Conservation (phyloP, 1,139 yeast genomes). For the Blastobotrys arbuscula region DNA sequence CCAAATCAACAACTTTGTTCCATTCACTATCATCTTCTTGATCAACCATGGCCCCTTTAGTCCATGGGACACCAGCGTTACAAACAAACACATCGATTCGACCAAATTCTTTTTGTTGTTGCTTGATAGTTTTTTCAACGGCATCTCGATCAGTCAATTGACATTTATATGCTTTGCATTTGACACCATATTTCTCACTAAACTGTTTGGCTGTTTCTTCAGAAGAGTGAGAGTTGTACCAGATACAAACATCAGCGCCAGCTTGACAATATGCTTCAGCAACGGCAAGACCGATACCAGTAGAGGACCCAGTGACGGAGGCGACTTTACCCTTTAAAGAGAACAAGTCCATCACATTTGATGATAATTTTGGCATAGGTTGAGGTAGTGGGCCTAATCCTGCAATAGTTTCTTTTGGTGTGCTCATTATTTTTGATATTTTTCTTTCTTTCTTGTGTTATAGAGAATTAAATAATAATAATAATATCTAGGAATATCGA, state of each 20-base stretch:
- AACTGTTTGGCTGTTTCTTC: constrained; percentile 55
- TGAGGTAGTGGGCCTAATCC: constrained; percentile 35
- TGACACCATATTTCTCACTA: constrained; percentile 57
- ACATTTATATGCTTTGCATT: constrained; percentile 66
- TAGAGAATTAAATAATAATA: background rate
- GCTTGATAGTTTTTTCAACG: constrained; percentile 52
- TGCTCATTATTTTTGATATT: background rate
- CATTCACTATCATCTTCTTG: constrained; percentile 53
- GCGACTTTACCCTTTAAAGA: constrained; percentile 76
- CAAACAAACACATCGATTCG: constrained; percentile 81
- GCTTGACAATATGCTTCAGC: constrained; percentile 88
- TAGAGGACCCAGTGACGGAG: constrained; percentile 80
- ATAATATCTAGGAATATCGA: background rate
- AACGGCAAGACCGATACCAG: constrained; percentile 80
- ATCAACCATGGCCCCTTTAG: constrained; percentile 63
- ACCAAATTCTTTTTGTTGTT: constrained; percentile 65
- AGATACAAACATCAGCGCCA: constrained; percentile 83
- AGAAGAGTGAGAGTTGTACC: constrained; percentile 68
- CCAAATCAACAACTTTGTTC: constrained; percentile 64
- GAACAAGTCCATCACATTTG: constrained; percentile 33
- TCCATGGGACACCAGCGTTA: constrained; percentile 90
- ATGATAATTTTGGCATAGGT: constrained; percentile 30
- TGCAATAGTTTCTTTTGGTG: constrained; percentile 26
- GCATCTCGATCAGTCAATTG: constrained; percentile 54
- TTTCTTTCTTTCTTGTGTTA: background rate